Conservation (phyloP, 331 rosid species). For the Quercus tomentella region DNA sequence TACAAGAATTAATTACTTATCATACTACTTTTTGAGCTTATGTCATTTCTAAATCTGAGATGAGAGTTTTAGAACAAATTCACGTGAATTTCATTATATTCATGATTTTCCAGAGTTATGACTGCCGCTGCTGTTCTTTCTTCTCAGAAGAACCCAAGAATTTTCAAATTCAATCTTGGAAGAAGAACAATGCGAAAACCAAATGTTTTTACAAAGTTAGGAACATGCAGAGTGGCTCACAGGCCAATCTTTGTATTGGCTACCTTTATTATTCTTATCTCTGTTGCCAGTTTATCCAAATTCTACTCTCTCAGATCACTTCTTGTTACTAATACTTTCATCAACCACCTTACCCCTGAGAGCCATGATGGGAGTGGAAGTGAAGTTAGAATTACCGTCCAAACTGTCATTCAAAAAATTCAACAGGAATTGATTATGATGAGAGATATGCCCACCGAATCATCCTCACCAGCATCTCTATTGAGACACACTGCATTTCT, state of each 20-base stretch:
- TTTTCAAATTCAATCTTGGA: not conserved
- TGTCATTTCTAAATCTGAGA: not conserved
- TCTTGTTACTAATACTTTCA: conserved; percentile 33
- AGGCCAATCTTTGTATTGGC: conserved; percentile 29
- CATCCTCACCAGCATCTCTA: conserved; percentile 13
- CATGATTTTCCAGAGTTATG: not conserved
- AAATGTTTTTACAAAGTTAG: conserved; percentile 28
- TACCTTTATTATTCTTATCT: conserved; percentile 46
- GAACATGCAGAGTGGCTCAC: conserved; percentile 44
- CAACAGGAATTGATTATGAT: conserved; percentile 31
- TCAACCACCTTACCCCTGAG: conserved; percentile 22
- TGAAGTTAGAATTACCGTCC: conserved; percentile 21
- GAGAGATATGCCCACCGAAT: conserved; percentile 21
- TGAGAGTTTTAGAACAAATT: not conserved
- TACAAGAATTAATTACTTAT: too few relatives aligned
- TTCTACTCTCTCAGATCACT: conserved; percentile 31
- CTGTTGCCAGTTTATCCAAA: conserved; percentile 28
- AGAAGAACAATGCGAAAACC: conserved; percentile 37
- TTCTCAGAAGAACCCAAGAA: not conserved
- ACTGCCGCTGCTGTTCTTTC: not conserved
- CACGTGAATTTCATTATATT: not conserved
- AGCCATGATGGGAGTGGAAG: conserved; percentile 14
- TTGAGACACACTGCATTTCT: conserved; percentile 40
- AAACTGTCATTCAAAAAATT: conserved; percentile 40
- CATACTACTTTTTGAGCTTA: too few relatives aligned